Base-by-base conservation (phyloP, 2,329 filamentous ascomycete species). In the Clonostachys rosea region DNA sequence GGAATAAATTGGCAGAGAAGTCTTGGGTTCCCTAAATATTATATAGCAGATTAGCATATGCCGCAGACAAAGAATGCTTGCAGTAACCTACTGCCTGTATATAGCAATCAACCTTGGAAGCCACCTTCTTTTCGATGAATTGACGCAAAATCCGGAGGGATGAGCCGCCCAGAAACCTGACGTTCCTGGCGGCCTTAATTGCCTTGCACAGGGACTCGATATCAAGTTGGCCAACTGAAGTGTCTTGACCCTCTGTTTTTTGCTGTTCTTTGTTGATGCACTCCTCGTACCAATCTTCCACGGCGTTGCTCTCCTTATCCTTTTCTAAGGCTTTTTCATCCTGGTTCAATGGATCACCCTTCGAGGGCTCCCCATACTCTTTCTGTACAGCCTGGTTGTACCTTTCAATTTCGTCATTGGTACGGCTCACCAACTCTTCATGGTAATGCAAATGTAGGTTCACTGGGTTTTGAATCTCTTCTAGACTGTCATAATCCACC, bases 401-500 rank as follows among this genome's bases (percentile, higher is more conserved):
- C 4, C 14, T 5, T 10, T 46, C 42, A 14, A 58, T 44, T 34
- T 58, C 54, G 3, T 49, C 36, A 33, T 47, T 46, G 33, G 46
- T 54, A 11, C 56, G 56, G 4, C 51, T 51, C 17, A 54, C 49
- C 7, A 58, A 51, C 34, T 58, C 56, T 44, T 58, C 56, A 24
- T 58, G 56, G n/a, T 55, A 53, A 14, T 58, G 56, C n/a, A 55
- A 49, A 40, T 76, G 75, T 5, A 80, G 78, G 35, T 82, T 72
- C 4, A 79, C 79, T 3, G 68, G 60, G 36, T 59, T 68, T 36
- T 69, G 63, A 34, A 70, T 60, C 50, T 69, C 61, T 3, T 62
- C 56, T 40, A 66, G 57, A 45, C 65, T 68, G 46, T 61, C 64
- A 10, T 64, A 60, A 49, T 70, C 68, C 46, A 66, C 57, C 40